Percentiles rank a stretch among this genome's conserved stretches.
Evolutionary conservation across 257 asterid genomes (phyloP).

Genomic region (Solanum piurae): DNA sequence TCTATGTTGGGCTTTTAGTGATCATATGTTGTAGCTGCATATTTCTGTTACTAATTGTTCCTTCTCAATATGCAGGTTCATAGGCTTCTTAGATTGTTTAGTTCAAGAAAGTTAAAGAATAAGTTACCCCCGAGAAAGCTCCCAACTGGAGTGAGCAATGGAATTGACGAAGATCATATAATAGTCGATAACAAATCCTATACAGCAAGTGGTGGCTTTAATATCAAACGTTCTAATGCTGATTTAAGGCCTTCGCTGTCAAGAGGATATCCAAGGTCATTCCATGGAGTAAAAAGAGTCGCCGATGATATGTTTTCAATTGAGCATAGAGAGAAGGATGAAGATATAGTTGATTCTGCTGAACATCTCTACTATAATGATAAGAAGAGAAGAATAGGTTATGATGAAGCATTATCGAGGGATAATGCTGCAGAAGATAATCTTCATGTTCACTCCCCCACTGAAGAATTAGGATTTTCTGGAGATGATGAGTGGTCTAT

Average conservation of each 20-base stretch:
- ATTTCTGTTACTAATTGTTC: not conserved
- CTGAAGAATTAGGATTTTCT: slow-evolving; percentile 19
- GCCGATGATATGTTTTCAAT: slow-evolving; percentile 8
- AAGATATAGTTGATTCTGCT: slow-evolving; percentile 9
- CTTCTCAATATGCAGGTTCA: slow-evolving; percentile 31
- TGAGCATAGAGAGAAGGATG: slow-evolving; percentile 19
- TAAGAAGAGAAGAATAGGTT: slow-evolving; percentile 27
- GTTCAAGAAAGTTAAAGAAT: slow-evolving; percentile 35
- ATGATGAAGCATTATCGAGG: slow-evolving; percentile 14
- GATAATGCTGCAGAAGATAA: slow-evolving; percentile 14
- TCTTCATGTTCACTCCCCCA: slow-evolving; percentile 7
- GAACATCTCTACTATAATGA: slow-evolving; percentile 1
- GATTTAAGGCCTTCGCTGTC: slow-evolving; percentile 9
- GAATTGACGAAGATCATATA: slow-evolving; percentile 22
- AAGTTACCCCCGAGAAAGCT: slow-evolving; percentile 14
- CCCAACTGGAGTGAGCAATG: slow-evolving; percentile 4
- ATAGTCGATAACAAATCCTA: slow-evolving; percentile 11
- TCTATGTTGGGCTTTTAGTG: slow-evolving; percentile 5
- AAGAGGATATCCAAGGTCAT: slow-evolving; percentile 14
- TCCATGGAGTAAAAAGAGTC: slow-evolving; percentile 9
- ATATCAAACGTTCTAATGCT: slow-evolving; percentile 8
- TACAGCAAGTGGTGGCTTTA: slow-evolving; percentile 11
- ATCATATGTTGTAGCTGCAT: slow-evolving; percentile 4
- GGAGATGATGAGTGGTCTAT: slow-evolving; percentile 8
- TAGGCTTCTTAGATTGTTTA: slow-evolving; percentile 52